Evolutionary conservation across 176 grass and related monocot genomes (phyloP).

Genomic region (Tillandsia fasciculata): DNA sequence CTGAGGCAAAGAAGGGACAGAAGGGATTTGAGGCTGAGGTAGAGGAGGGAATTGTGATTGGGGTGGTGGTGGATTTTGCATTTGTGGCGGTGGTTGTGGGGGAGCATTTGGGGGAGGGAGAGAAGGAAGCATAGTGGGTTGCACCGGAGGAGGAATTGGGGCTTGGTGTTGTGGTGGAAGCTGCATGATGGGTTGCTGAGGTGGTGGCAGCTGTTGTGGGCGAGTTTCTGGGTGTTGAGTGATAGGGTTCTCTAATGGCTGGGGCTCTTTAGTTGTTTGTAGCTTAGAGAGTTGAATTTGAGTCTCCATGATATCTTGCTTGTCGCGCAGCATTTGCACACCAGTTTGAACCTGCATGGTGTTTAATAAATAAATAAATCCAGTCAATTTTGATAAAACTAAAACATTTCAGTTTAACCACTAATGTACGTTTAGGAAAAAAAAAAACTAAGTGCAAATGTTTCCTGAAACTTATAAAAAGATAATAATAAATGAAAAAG

Average conservation of each 20-base stretch:
- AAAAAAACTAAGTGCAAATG: too few species aligned
- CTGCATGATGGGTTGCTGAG: conserved; percentile 26
- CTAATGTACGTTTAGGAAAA: too few species aligned
- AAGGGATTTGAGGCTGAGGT: conserved; percentile 34
- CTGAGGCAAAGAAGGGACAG: conserved; percentile 16
- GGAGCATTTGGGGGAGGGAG: conserved; percentile 51
- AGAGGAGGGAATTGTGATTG: conserved; percentile 44
- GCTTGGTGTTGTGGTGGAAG: conserved; percentile 26
- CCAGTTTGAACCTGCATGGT: conserved; percentile 57
- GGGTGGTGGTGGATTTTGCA: conserved; percentile 34
- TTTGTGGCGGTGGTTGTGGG: conserved; percentile 18
- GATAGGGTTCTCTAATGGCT: conserved; percentile 34
- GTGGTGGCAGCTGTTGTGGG: conserved; percentile 23
- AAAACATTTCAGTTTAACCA: neutral
- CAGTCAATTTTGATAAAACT: neutral
- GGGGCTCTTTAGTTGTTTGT: conserved; percentile 34
- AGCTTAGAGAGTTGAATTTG: conserved; percentile 67
- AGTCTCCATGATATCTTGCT: conserved; percentile 66
- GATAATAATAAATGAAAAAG: too few species aligned
- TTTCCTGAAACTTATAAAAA: too few species aligned
- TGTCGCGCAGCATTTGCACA: conserved; percentile 82
- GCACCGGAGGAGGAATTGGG: conserved; percentile 14
- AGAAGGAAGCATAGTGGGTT: conserved; percentile 28
- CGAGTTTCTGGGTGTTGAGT: conserved; percentile 22
- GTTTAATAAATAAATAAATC: conserved; percentile 2